Conservation (phyloP, 2,329 filamentous ascomycete species). For the Tolypocladium amazonense region DNA sequence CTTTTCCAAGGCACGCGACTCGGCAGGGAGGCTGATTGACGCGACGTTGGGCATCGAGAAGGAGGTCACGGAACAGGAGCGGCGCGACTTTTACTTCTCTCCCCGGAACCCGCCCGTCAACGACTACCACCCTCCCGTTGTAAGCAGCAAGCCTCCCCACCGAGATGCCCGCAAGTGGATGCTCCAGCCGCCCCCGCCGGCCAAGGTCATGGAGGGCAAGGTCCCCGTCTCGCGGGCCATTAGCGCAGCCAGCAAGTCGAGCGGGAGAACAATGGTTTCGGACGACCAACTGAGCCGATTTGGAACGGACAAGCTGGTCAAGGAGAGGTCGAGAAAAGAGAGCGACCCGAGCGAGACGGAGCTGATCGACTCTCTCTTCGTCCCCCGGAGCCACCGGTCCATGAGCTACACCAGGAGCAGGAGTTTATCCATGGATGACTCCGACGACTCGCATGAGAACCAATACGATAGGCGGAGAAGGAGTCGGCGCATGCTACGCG, state of each 20-base stretch:
- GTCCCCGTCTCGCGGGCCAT: conserved; percentile 54
- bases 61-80: conserved; percentile 38
- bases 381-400: conserved; percentile 19
- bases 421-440: conserved; percentile 27
- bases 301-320: conserved; percentile 33
- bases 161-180: conserved; percentile 76
- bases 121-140: conserved; percentile 75
- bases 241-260: conserved; percentile 44
- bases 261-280: conserved; percentile 29
- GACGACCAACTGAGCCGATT: conserved; percentile 32
- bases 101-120: conserved; percentile 65
- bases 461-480: conserved; percentile 15
- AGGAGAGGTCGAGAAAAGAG: conserved; percentile 34
- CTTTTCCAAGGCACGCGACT: conserved; percentile 47
- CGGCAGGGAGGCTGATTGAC: conserved; percentile 43
- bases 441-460: conserved; percentile 21
- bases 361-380: conserved; percentile 31
- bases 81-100: conserved; percentile 51
- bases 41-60: conserved; percentile 41
- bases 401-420: conserved; percentile 21
- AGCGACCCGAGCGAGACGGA: conserved; percentile 29
- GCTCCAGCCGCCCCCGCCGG: conserved; percentile 82
- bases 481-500: conserved; percentile 15
- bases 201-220: conserved; percentile 85
- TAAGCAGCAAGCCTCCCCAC: conserved; percentile 61